These are phyloP conservation scores for Fonsecaea pugnacius DNA, from an alignment of 2,329 filamentous ascomycete genomes.

Conservation along the genomic window DNA sequence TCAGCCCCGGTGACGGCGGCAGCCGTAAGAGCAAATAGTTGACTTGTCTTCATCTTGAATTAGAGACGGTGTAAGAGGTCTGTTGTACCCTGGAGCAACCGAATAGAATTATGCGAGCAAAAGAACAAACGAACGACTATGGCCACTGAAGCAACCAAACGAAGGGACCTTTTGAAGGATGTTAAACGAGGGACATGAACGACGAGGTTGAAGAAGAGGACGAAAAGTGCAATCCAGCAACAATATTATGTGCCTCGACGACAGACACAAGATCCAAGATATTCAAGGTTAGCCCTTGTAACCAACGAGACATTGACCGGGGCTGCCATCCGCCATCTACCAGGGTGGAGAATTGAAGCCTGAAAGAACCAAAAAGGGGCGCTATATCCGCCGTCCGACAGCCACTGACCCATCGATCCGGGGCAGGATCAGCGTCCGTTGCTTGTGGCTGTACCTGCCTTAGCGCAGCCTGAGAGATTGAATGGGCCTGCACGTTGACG, in stretches of 20 bases:
- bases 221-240: background rate
- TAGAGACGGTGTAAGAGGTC: background rate
- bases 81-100: background rate
- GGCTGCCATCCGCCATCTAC: background rate
- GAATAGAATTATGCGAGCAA: background rate
- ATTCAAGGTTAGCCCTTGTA: slow-evolving; percentile 11
- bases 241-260: background rate
- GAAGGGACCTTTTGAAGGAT: background rate
- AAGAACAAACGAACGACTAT: slow-evolving; percentile 10
- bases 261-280: slow-evolving; percentile 3
- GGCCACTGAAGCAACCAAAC: background rate
- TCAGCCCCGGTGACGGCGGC: slow-evolving; percentile 24
- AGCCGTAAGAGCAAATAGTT: slow-evolving; percentile 34
- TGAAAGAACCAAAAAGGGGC: slow-evolving; percentile 13
- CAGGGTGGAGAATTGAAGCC: slow-evolving; percentile 3
- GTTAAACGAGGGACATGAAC: slow-evolving; percentile 14
- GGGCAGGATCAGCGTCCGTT: slow-evolving; percentile 16
- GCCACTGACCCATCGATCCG: slow-evolving; percentile 5
- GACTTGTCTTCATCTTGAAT: slow-evolving; percentile 20
- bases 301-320: background rate
- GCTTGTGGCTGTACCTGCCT: slow-evolving; percentile 26
- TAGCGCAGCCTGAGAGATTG: slow-evolving; percentile 20
- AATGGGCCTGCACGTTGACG: slow-evolving; percentile 13
- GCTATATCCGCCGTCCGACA: slow-evolving; percentile 14
- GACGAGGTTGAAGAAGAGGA: slow-evolving; percentile 1